These are phyloP conservation scores for Candolleomyces efflorescens DNA, from an alignment of 768 basidiomycete genomes.

Conservation along the genomic window DNA sequence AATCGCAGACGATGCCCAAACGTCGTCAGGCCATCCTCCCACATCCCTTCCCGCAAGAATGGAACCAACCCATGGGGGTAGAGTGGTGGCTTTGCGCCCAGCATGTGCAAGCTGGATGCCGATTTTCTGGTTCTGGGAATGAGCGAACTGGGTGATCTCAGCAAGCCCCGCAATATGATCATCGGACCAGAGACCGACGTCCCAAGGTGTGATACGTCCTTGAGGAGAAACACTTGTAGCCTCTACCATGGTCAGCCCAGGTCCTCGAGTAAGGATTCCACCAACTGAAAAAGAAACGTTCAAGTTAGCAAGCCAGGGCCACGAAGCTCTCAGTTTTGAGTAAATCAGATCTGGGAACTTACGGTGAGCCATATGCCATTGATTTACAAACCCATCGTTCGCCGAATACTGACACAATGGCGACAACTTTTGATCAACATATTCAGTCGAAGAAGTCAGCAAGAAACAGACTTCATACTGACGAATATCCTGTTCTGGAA, in stretches of 20 bases:
- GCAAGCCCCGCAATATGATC: slow-evolving; percentile 26
- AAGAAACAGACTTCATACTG: neutral
- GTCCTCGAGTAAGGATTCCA: slow-evolving; percentile 44
- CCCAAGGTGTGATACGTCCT: slow-evolving; percentile 60
- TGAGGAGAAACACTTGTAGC: slow-evolving; percentile 54
- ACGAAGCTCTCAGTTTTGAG: neutral
- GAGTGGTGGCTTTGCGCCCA: slow-evolving; percentile 63
- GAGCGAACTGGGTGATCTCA: slow-evolving; percentile 50
- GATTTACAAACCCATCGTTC: slow-evolving; percentile 43
- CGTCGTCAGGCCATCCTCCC: slow-evolving; percentile 49
- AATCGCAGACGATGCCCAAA: slow-evolving; percentile 54
- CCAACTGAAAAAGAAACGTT: slow-evolving; percentile 36
- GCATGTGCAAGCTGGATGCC: slow-evolving; percentile 75
- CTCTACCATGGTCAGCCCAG: slow-evolving; percentile 58
- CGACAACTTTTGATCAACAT: slow-evolving; percentile 31
- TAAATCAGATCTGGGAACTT: slow-evolving; percentile 20
- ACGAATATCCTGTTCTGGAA: slow-evolving; percentile 53
- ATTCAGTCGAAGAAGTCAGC: neutral
- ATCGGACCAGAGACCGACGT: slow-evolving; percentile 58
- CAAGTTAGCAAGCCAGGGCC: slow-evolving; percentile 13
- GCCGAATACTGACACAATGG: slow-evolving; percentile 60
- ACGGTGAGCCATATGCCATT: slow-evolving; percentile 61
- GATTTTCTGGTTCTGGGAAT: slow-evolving; percentile 62
- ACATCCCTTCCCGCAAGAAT: slow-evolving; percentile 26
- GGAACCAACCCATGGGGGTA: slow-evolving; percentile 53